Evolutionary conservation across 2,329 filamentous ascomycete genomes (phyloP).

Genomic region (Diaporthe citrichinensis): DNA sequence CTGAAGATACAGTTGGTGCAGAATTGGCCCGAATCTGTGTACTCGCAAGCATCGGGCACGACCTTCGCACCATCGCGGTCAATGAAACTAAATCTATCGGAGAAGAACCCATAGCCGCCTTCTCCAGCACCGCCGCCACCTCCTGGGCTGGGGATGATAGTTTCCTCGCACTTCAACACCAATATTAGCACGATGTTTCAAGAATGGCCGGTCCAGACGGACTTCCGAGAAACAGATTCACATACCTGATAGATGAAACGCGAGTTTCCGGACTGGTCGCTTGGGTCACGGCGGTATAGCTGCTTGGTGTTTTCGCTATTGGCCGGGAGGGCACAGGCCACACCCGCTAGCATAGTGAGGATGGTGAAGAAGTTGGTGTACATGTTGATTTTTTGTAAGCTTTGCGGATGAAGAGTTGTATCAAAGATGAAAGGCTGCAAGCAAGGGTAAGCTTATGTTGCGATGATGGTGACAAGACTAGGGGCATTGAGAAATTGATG

Average conservation of each 20-base stretch:
- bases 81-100: neutral
- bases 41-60: neutral
- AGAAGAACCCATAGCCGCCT: conserved; percentile 14
- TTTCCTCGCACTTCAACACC: neutral
- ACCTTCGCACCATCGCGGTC: neutral
- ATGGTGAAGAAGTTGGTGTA: neutral
- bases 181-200: neutral
- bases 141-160: conserved; percentile 1
- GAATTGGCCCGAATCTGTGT: neutral
- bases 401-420: neutral
- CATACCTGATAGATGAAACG: conserved; percentile 15
- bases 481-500: neutral
- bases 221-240: neutral
- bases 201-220: neutral
- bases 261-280: conserved; percentile 6
- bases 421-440: neutral
- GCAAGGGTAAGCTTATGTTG: neutral
- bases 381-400: conserved; percentile 1
- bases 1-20: conserved; percentile 9
- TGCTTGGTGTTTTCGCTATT: neutral
- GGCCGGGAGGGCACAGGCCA: neutral
- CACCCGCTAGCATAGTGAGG: neutral
- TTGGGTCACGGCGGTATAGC: neutral
- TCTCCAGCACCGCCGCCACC: neutral
- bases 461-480: neutral